Evolutionary conservation across 441 rosid genomes (phyloP).

Genomic region (Erodium texanum): DNA sequence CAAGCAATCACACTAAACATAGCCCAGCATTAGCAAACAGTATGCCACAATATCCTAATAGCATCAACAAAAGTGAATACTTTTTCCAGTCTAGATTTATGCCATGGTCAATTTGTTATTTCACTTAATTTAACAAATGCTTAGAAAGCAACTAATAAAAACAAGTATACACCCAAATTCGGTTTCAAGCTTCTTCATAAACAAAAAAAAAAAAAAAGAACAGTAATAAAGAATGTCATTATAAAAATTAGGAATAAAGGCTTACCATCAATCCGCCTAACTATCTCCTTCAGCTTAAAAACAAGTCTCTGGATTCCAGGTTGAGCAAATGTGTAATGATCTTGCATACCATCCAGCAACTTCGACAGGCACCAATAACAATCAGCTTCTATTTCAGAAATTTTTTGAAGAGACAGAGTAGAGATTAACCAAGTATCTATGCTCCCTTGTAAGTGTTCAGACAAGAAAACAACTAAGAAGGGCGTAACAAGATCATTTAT

Average conservation of each 20-base stretch:
- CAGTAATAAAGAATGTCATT: background rate
- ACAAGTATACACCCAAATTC: background rate
- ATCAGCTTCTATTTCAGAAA: constrained; percentile 81
- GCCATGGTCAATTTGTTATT: background rate
- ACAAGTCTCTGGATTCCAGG: constrained; percentile 99
- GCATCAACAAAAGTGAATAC: background rate
- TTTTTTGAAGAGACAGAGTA: constrained; percentile 52
- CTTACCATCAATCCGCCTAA: constrained; percentile 92
- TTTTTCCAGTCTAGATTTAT: background rate
- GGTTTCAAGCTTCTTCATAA: background rate
- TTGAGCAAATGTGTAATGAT: constrained; percentile 98
- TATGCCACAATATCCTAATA: too few relatives aligned
- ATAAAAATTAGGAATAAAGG: background rate
- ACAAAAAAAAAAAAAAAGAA: background rate
- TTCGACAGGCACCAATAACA: constrained; percentile 97
- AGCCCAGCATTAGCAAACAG: too few relatives aligned
- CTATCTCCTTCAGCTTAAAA: constrained; percentile 89
- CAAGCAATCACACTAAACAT: background rate
- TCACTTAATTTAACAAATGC: background rate
- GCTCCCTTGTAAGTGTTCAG: constrained; percentile 76
- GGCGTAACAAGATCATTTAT: constrained; percentile 97
- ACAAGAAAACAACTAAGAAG: constrained; percentile 84
- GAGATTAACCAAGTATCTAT: constrained; percentile 68
- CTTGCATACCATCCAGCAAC: constrained; percentile 98
- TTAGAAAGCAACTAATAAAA: too few relatives aligned